These are phyloP conservation scores for Fusarium lyarnte DNA, from an alignment of 2,329 filamentous ascomycete species.

Conservation along the genomic window DNA sequence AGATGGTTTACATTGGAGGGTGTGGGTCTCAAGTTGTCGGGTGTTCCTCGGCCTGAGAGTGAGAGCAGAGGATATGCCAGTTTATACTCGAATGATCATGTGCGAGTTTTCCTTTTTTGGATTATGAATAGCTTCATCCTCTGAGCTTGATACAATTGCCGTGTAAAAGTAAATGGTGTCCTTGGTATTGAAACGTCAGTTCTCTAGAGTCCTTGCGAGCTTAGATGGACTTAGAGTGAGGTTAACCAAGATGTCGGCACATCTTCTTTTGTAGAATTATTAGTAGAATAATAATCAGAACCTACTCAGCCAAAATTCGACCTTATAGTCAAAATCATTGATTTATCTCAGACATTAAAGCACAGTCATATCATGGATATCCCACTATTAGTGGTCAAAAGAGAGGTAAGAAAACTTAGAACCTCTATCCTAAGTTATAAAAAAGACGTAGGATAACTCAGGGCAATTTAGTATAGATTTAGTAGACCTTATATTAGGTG, in stretches of 20 bases:
- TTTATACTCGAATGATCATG: conserved; percentile 13
- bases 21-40: conserved; percentile 36
- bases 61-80: background rate
- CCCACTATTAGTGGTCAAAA: background rate
- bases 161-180: background rate
- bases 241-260: background rate
- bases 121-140: background rate
- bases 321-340: too few relatives aligned
- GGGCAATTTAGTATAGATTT: background rate
- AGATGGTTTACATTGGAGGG: conserved; percentile 13
- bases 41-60: conserved; percentile 35
- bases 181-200: background rate
- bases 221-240: background rate
- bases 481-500: background rate
- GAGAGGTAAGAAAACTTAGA: background rate
- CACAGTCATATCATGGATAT: background rate
- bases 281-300: background rate
- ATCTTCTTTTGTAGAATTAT: background rate
- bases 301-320: background rate
- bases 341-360: background rate
- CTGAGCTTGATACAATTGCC: background rate
- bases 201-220: background rate
- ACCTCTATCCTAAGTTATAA: background rate
- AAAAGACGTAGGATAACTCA: background rate
- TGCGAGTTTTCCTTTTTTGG: conserved; percentile 32